These are phyloP conservation scores for Larix kaempferi DNA, from an alignment of 75 land plant species.

Conservation along the genomic window DNA sequence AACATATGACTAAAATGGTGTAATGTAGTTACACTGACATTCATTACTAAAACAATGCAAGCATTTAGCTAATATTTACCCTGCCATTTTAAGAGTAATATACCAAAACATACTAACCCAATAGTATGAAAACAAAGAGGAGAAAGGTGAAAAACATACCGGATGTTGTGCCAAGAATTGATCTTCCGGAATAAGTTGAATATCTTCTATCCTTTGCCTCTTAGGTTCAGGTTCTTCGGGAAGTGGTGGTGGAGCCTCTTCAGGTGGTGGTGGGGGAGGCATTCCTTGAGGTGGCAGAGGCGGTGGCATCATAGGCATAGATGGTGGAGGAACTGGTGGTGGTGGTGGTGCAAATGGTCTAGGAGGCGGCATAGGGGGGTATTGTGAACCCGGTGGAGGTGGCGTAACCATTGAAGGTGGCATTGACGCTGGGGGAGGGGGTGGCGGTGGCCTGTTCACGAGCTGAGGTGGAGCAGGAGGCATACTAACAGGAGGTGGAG, in stretches of 20 bases:
- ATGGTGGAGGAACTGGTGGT: slow-evolving; percentile 52
- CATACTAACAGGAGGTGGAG: slow-evolving; percentile 40
- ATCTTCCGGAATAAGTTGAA: slow-evolving; percentile 83
- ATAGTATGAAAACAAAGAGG: not conserved
- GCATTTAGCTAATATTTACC: no score
- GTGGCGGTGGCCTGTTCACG: slow-evolving; percentile 48
- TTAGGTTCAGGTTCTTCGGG: slow-evolving; percentile 99
- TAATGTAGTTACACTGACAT: no score
- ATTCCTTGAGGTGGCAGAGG: slow-evolving; percentile 78
- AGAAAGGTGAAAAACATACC: slow-evolving; percentile 33
- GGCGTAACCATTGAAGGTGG: slow-evolving; percentile 41
- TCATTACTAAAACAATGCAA: no score
- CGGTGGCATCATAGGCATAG: slow-evolving; percentile 59
- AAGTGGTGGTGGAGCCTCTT: slow-evolving; percentile 87
- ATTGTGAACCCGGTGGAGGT: slow-evolving; percentile 72
- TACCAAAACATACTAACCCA: no score
- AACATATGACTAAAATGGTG: no score
- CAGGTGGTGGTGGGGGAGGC: slow-evolving; percentile 91
- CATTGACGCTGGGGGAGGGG: slow-evolving; percentile 33
- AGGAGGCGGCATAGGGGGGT: slow-evolving; percentile 48
- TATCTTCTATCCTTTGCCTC: slow-evolving; percentile 84
- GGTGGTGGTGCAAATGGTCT: slow-evolving; percentile 50
- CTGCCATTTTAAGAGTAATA: no score
- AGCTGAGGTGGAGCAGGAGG: slow-evolving; percentile 33
- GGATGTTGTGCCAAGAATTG: slow-evolving; percentile 95